A percentile compares a stretch with the other conserved stretches of the same genome.
phyloP scores from a whole-genome alignment of 176 grass and related monocot species.

The Oryza meyeriana region DNA sequence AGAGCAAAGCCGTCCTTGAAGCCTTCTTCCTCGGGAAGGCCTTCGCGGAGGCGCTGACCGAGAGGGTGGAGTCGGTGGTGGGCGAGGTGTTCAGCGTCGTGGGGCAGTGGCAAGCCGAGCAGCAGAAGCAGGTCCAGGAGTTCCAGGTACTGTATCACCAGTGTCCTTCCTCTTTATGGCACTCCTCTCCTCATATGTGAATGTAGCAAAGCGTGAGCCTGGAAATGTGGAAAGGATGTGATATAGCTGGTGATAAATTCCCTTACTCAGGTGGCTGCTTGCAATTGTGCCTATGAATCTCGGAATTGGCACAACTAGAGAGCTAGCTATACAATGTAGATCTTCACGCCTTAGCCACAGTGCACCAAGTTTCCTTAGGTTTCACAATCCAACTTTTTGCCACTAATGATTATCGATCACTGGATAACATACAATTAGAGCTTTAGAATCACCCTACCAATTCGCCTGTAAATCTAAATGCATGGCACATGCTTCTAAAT shows the following conservation, averaged over 20 bases:
- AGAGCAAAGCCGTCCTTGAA: slow-evolving; percentile 83
- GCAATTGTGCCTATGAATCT: not conserved
- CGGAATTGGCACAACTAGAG: not conserved
- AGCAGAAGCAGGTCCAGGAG: slow-evolving; percentile 83
- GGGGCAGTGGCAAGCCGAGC: slow-evolving; percentile 90
- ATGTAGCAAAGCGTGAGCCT: not conserved
- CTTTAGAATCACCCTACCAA: not conserved
- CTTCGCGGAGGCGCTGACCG: slow-evolving; percentile 81
- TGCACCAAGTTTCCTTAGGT: not conserved
- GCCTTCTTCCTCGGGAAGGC: slow-evolving; percentile 97
- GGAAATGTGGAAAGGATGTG: not conserved
- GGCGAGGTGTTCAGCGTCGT: slow-evolving; percentile 86
- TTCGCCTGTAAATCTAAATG: not conserved
- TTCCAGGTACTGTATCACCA: slow-evolving; percentile 55
- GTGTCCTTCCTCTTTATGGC: not conserved
- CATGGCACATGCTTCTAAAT: not conserved
- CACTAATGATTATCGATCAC: not conserved
- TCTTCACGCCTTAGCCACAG: not conserved
- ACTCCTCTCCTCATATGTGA: not conserved
- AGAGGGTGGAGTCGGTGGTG: slow-evolving; percentile 70
- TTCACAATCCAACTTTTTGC: not conserved
- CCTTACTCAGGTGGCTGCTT: not conserved
- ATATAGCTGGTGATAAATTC: not conserved
- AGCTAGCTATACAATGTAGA: not conserved
- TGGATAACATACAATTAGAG: not conserved